These are phyloP conservation scores for Echinosophora koreensis DNA, from an alignment of 306 rosid genomes.

Conservation along the genomic window DNA sequence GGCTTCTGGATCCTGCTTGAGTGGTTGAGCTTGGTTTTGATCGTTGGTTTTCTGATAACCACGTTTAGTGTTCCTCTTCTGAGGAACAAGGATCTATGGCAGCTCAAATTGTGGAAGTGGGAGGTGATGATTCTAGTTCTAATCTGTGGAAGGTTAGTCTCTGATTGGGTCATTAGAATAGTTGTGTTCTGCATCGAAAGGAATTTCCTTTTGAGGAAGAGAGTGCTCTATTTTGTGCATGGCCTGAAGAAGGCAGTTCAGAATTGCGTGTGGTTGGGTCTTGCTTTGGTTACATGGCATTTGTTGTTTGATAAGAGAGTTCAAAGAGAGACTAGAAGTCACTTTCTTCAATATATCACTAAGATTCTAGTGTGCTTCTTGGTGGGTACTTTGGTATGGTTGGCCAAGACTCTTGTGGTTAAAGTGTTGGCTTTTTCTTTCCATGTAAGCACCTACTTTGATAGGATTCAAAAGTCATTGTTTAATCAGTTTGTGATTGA, in stretches of 20 bases:
- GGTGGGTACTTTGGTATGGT: constrained; percentile 76
- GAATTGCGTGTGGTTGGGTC: constrained; percentile 84
- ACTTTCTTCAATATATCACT: constrained; percentile 53
- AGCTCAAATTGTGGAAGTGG: constrained; percentile 83
- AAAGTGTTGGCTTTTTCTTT: constrained; percentile 87
- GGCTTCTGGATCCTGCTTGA: constrained; percentile 61
- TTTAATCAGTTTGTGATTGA: constrained; percentile 85
- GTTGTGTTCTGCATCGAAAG: constrained; percentile 75
- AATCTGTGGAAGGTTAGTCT: constrained; percentile 84
- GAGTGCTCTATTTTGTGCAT: constrained; percentile 82
- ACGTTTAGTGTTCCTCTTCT: constrained; percentile 54
- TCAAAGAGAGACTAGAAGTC: constrained; percentile 58
- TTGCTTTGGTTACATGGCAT: constrained; percentile 80
- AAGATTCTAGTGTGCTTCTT: constrained; percentile 73
- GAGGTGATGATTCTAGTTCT: constrained; percentile 74
- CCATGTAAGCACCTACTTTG: constrained; percentile 84
- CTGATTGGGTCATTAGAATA: constrained; percentile 75
- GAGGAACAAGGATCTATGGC: constrained; percentile 60
- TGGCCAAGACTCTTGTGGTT: constrained; percentile 74
- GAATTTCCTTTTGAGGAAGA: constrained; percentile 77
- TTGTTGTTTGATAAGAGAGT: constrained; percentile 72
- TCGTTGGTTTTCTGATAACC: constrained; percentile 56
- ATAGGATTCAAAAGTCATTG: constrained; percentile 83
- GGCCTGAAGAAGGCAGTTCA: constrained; percentile 80
- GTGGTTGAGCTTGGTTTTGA: constrained; percentile 74